phyloP scores from a whole-genome alignment of 2,329 filamentous ascomycete species.

The Botryotinia calthae region DNA sequence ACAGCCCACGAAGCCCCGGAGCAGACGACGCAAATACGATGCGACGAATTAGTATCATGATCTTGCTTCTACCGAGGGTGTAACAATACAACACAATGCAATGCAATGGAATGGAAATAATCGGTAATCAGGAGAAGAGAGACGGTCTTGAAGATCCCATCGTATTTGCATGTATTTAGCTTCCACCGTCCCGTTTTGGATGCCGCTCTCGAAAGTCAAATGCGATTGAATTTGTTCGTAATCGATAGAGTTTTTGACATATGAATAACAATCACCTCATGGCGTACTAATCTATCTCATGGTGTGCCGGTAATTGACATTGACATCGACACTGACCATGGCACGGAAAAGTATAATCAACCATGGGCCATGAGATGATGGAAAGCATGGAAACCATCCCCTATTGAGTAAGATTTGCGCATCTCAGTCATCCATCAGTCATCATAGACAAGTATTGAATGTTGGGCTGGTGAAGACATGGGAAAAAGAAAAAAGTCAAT shows the following conservation, averaged over 20 bases:
- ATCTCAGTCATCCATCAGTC: neutral
- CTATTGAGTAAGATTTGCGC: neutral
- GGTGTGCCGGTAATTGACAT: neutral
- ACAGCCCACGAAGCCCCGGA: conserved; percentile 14
- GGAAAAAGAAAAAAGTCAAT: neutral
- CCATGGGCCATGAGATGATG: neutral
- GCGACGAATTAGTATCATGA: neutral
- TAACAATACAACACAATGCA: neutral
- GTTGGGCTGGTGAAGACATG: neutral
- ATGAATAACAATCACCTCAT: neutral
- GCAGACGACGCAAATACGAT: conserved; percentile 12
- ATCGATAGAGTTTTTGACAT: neutral
- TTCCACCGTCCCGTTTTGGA: neutral
- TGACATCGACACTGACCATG: neutral
- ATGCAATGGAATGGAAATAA: neutral
- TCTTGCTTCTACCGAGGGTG: neutral
- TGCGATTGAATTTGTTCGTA: neutral
- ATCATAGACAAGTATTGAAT: neutral
- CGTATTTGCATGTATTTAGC: neutral
- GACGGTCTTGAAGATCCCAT: neutral
- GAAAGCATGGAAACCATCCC: no score
- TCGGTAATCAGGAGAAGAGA: neutral
- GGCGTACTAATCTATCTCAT: neutral
- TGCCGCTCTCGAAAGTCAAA: neutral
- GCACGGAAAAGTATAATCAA: neutral